A percentile compares a stretch with the other conserved stretches of the same genome.
phyloP scores from a whole-genome alignment of 2,329 filamentous ascomycete species.

The Myriosclerotinia curreyana region DNA sequence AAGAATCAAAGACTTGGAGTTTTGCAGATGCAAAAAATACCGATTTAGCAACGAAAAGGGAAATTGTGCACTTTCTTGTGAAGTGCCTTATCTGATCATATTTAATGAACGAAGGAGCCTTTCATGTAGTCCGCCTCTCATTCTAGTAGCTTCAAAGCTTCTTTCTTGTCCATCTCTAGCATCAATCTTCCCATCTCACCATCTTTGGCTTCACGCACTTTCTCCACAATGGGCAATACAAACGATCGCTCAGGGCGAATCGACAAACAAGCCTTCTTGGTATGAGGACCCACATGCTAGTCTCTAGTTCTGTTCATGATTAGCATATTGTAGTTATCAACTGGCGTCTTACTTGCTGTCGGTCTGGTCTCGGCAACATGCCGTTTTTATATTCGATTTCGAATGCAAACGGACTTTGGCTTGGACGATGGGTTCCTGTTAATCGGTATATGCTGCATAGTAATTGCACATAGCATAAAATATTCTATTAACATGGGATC shows the following conservation, averaged over 20 bases:
- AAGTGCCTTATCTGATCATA: not conserved
- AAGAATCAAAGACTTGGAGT: not conserved
- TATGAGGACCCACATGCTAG: too few relatives aligned
- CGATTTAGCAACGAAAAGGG: not conserved
- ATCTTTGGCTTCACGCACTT: not conserved
- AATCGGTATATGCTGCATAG: not conserved
- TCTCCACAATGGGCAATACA: not conserved
- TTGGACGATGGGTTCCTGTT: not conserved
- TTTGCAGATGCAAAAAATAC: not conserved
- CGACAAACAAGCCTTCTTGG: not conserved
- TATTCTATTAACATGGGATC: too few relatives aligned
- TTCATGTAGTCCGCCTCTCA: not conserved
- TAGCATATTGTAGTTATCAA: not conserved
- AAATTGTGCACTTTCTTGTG: not conserved
- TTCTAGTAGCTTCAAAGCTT: not conserved
- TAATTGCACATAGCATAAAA: too few relatives aligned
- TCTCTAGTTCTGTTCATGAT: too few relatives aligned
- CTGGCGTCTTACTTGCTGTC: not conserved
- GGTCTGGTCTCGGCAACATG: not conserved
- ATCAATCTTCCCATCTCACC: not conserved
- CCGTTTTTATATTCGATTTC: not conserved
- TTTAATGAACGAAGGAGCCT: not conserved
- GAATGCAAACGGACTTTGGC: not conserved
- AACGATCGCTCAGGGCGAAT: not conserved
- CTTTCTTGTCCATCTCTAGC: not conserved